phyloP scores from a whole-genome alignment of 192 early-diverging fungal genomes.

The Rhizoclosmatium sp. region DNA sequence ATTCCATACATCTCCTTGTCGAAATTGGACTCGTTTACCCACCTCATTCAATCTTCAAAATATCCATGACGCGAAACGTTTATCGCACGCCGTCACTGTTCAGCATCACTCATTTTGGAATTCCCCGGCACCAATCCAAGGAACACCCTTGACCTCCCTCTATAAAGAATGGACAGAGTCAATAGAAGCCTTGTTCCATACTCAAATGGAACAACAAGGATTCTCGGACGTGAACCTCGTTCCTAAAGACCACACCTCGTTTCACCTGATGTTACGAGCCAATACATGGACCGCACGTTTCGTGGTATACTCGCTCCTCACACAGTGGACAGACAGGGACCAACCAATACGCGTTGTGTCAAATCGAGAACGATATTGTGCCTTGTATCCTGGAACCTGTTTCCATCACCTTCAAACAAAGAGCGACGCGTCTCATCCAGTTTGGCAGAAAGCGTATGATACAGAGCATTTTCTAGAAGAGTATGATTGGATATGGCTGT shows the following conservation, averaged over 20 bases:
- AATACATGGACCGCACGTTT: neutral
- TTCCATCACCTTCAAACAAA: neutral
- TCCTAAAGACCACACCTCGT: neutral
- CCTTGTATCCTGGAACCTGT: neutral
- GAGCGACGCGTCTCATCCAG: neutral
- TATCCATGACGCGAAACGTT: too few species aligned
- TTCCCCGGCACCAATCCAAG: too few species aligned
- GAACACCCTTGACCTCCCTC: too few species aligned
- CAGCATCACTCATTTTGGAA: too few species aligned
- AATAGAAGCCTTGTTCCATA: too few species aligned
- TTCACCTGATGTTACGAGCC: neutral
- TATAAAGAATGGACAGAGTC: too few species aligned
- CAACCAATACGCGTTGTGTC: neutral
- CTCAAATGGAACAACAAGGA: neutral
- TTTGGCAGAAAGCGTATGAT: constrained; percentile 10
- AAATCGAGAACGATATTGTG: neutral
- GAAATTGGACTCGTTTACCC: too few species aligned
- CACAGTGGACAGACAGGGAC: neutral
- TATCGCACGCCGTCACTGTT: too few species aligned
- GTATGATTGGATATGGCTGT: constrained; percentile 11
- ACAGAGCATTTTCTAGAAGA: neutral
- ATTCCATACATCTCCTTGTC: neutral
- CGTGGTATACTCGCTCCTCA: neutral
- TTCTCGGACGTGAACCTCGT: neutral
- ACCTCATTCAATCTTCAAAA: too few species aligned